These are phyloP conservation scores for Clathrus columnatus DNA, from an alignment of 768 basidiomycete species.

Conservation along the genomic window DNA sequence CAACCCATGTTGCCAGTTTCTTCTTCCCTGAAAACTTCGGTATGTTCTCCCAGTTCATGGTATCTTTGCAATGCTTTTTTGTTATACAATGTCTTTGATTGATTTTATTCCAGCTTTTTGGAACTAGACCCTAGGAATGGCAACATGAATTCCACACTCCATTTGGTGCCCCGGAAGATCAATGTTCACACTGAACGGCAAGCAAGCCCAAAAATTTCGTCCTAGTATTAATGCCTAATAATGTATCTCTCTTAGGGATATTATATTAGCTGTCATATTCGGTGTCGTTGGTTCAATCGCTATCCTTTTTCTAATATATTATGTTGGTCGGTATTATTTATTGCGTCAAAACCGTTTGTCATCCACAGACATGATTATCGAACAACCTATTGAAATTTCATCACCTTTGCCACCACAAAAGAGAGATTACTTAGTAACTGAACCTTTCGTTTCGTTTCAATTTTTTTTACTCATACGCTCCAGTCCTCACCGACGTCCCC, in stretches of 20 bases:
- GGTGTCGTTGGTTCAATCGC: constrained; percentile 1
- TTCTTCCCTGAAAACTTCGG: background rate
- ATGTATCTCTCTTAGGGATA: background rate
- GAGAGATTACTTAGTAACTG: background rate
- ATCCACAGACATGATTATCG: background rate
- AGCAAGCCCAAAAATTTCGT: background rate
- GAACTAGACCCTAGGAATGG: background rate
- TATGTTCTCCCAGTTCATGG: background rate
- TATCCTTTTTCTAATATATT: background rate
- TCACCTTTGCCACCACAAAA: background rate
- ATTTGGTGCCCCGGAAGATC: background rate
- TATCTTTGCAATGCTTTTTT: background rate
- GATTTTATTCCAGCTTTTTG: background rate
- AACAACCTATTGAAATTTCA: background rate
- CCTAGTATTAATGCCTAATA: background rate
- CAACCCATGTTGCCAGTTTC: background rate
- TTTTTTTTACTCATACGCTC: too few relatives aligned
- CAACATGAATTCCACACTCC: background rate
- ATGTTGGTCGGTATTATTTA: background rate
- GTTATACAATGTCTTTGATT: background rate
- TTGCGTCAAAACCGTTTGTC: background rate
- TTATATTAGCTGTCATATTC: constrained; percentile 5
- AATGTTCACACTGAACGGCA: background rate
- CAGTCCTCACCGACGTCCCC: background rate
- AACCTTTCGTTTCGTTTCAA: too few relatives aligned